phyloP scores from a whole-genome alignment of 2,329 filamentous ascomycete genomes.

The Paradendryphiella salina region DNA sequence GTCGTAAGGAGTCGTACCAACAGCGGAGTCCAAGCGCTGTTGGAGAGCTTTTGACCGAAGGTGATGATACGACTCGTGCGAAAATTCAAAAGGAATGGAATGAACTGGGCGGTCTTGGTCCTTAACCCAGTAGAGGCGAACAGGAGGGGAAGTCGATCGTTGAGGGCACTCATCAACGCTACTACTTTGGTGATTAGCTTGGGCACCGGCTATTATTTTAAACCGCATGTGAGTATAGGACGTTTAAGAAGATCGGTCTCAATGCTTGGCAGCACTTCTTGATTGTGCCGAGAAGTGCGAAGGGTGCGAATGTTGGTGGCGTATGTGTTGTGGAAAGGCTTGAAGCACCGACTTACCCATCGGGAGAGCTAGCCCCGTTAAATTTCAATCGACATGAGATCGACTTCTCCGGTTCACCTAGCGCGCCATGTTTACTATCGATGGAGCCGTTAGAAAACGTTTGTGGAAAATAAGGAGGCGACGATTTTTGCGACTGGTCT shows the following conservation, averaged over 20 bases:
- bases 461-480: conserved; percentile 41
- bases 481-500: conserved; percentile 39
- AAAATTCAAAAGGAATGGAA: conserved; percentile 50
- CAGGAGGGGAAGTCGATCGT: conserved; percentile 23
- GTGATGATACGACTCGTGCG: conserved; percentile 54
- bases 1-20: conserved; percentile 56
- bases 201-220: background rate
- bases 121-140: conserved; percentile 56
- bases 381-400: conserved; percentile 43
- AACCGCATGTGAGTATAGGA: background rate
- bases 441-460: conserved; percentile 62
- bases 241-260: background rate
- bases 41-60: conserved; percentile 56
- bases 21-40: conserved; percentile 52
- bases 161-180: conserved; percentile 27
- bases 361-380: conserved; percentile 41
- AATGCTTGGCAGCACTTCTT: background rate
- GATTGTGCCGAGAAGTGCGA: background rate
- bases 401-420: conserved; percentile 52
- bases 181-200: conserved; percentile 25
- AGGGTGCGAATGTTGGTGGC: background rate
- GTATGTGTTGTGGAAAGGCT: background rate
- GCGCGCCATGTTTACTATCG: conserved; percentile 55
- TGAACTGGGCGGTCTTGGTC: conserved; percentile 51
- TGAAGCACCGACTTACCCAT: conserved; percentile 31